Conservation (phyloP, 768 basidiomycete species). For the Amanita muscaria region DNA sequence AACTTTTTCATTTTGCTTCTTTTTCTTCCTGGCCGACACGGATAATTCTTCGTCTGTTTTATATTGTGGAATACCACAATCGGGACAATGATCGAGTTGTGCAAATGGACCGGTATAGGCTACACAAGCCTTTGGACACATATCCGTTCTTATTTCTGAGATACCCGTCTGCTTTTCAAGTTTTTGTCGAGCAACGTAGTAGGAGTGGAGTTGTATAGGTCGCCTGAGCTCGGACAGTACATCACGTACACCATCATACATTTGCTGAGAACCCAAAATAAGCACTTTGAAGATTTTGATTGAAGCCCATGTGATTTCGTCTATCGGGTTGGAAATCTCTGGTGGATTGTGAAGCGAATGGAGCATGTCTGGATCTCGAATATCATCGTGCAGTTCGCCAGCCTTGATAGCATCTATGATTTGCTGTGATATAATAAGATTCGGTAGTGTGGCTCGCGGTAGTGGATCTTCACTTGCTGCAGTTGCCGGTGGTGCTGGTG, state of each 20-base stretch:
- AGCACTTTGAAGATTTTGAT: slow-evolving; percentile 1
- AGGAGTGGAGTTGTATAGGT: background rate
- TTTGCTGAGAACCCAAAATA: background rate
- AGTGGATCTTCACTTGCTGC: too few species aligned
- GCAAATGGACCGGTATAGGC: slow-evolving; percentile 4
- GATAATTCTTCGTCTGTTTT: background rate
- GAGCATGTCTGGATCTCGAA: background rate
- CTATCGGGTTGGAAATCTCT: background rate
- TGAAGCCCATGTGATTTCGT: background rate
- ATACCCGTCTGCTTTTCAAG: slow-evolving; percentile 1
- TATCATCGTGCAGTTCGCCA: background rate
- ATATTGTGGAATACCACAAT: background rate
- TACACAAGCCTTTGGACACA: slow-evolving; percentile 5
- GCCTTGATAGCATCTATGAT: background rate
- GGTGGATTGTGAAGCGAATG: background rate
- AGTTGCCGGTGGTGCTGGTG: too few species aligned
- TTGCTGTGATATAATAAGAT: too few species aligned
- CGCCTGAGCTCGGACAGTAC: background rate
- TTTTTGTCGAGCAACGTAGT: background rate
- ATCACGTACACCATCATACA: background rate
- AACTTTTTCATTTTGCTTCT: background rate
- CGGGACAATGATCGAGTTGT: background rate
- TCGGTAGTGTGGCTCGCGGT: too few species aligned
- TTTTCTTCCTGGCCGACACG: background rate
- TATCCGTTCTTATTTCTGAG: slow-evolving; percentile 1